These are phyloP conservation scores for Lunasporangiospora selenospora DNA, from an alignment of 192 early-diverging fungal species.

Conservation along the genomic window DNA sequence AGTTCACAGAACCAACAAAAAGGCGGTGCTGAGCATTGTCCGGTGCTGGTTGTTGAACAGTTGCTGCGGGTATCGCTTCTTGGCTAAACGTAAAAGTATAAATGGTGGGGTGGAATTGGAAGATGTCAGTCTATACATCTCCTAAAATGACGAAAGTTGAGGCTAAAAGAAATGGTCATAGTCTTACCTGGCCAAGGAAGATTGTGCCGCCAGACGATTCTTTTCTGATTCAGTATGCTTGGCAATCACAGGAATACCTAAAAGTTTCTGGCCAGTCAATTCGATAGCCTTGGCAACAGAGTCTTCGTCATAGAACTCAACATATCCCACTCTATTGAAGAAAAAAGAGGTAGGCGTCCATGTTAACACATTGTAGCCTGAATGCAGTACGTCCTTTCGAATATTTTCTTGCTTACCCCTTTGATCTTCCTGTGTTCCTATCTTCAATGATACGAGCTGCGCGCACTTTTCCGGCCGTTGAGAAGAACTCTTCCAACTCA, in stretches of 20 bases:
- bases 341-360: background rate
- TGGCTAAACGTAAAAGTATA: slow-evolving; percentile 17
- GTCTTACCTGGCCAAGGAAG: too few relatives aligned
- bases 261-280: slow-evolving; percentile 84
- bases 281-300: slow-evolving; percentile 85
- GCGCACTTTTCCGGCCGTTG: slow-evolving; percentile 79
- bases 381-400: background rate
- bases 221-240: slow-evolving; percentile 94
- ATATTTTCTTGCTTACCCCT: slow-evolving; percentile 67
- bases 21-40: slow-evolving; percentile 65
- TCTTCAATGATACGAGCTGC: slow-evolving; percentile 91
- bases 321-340: slow-evolving; percentile 86
- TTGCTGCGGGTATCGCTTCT: slow-evolving; percentile 15
- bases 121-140: too few relatives aligned
- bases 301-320: slow-evolving; percentile 91
- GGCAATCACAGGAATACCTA: slow-evolving; percentile 94
- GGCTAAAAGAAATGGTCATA: too few relatives aligned
- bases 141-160: too few relatives aligned
- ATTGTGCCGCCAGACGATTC: slow-evolving; percentile 82
- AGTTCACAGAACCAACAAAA: slow-evolving; percentile 68
- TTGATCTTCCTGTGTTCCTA: slow-evolving; percentile 80
- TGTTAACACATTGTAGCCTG: background rate
- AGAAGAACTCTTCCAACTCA: slow-evolving; percentile 92
- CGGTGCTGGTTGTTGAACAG: slow-evolving; percentile 35
- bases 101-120: too few relatives aligned